Evolutionary conservation across 2,329 filamentous ascomycete species (phyloP).

Genomic region (Gyromitra esculenta): DNA sequence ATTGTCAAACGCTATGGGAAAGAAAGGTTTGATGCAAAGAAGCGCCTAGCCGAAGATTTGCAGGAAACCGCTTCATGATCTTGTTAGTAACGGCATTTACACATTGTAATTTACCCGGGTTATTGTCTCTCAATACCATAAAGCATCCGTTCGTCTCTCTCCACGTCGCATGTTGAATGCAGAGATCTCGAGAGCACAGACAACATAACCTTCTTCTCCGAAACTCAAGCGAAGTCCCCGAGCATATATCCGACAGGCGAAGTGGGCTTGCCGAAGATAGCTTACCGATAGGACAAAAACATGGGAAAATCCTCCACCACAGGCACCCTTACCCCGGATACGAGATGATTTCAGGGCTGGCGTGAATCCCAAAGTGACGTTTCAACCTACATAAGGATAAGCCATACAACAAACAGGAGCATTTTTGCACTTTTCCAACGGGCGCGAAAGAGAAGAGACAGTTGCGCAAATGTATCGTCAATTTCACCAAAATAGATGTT

Average conservation of each 20-base stretch:
- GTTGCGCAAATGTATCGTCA: conserved; percentile 4
- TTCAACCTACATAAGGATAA: conserved; percentile 26
- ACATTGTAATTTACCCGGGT: conserved; percentile 23
- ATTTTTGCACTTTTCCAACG: not conserved
- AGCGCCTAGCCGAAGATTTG: not conserved
- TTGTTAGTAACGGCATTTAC: not conserved
- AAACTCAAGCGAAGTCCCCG: conserved; percentile 6
- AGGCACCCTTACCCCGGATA: conserved; percentile 1
- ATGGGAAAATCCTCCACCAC: conserved; percentile 17
- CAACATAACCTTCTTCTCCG: conserved; percentile 13
- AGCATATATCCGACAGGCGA: conserved; percentile 23
- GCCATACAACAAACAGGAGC: not conserved
- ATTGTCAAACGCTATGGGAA: not conserved
- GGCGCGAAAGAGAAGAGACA: conserved; percentile 1
- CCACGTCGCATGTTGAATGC: conserved; percentile 7
- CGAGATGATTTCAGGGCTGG: conserved; percentile 6
- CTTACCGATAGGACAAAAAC: conserved; percentile 17
- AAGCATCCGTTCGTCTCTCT: conserved; percentile 8
- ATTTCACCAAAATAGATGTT: conserved; percentile 2
- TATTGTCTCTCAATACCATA: conserved; percentile 22
- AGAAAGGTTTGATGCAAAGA: not conserved
- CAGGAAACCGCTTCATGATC: not conserved
- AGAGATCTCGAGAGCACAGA: not conserved
- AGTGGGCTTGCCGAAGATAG: conserved; percentile 3
- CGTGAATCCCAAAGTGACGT: conserved; percentile 8